Base-by-base conservation (phyloP, 208 protist genomes). In the Leishmania martiniquensis region DNA sequence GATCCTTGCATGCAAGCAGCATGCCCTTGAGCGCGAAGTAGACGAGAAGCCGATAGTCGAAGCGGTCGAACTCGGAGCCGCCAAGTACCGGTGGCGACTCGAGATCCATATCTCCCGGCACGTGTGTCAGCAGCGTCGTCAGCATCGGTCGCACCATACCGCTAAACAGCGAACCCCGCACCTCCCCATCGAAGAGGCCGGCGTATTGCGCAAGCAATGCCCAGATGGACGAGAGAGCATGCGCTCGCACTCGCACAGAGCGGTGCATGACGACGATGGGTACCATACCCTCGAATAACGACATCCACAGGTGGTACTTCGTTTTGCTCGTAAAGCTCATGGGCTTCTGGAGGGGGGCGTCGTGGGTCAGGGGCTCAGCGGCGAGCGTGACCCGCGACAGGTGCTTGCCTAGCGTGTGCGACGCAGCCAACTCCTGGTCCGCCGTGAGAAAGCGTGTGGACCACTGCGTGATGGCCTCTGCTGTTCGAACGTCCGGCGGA, bases 251-350 rank as follows among this genome's bases (percentile, higher is more conserved):
- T 52, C 91, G 86, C 6, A 92, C 82, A 45, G 87, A 95, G 70
- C 80, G 73, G 79, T 95, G 91, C 73, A 94, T 76, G 37, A 94
- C 83, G 17, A 92, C 83, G 47, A 95, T 91, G 20, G 93, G 91
- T 47, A 94, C 78, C 78, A 97, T 78, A 15, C 91, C 91, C 73
- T 97, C 91, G 57, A 97, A 91, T 49, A 97, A 78, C 4, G 91
- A 88, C 83, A 93, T 89, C 91, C 93, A 97, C 75, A 97, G 75
- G 80, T 94, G 87, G 71, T 95, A 95, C 44, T 81, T 76, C 29
- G 87, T 95, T 84, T 93, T 92, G 45, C 62, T 74, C n/a, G 72
- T 79, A 66, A 87, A 85, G 67, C 55, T 76, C 29, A 45, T 77
- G 20, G 93, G 90, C 69, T 93, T 92, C 68, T 87, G 81, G 51